Percentiles rank a stretch among this genome's conserved stretches.
These are phyloP conservation scores for Acrocalymma vagum DNA, from an alignment of 2,329 filamentous ascomycete species.

Conservation along the genomic window DNA sequence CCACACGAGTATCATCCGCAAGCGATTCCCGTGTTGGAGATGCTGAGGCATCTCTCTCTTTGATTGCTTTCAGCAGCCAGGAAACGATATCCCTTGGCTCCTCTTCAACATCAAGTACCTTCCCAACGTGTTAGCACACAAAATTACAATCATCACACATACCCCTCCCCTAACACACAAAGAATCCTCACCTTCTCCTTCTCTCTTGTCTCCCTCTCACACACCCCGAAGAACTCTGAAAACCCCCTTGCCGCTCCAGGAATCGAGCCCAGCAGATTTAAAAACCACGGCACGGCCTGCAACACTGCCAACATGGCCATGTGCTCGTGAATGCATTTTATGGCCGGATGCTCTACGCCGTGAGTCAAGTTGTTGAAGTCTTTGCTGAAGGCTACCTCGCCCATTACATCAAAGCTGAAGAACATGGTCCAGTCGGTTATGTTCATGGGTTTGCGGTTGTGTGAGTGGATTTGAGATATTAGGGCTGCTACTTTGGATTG, in stretches of 20 bases:
- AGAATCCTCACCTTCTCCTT: too few relatives aligned
- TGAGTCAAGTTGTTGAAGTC: constrained; percentile 16
- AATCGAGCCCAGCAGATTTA: constrained; percentile 32
- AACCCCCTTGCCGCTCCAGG: constrained; percentile 29
- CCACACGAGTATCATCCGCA: constrained; percentile 33
- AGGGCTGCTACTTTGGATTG: constrained; percentile 17
- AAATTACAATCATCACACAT: too few relatives aligned
- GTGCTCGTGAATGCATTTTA: constrained; percentile 39
- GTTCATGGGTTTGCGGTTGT: constrained; percentile 17
- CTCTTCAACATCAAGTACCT: constrained; percentile 23
- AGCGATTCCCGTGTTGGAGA: constrained; percentile 33
- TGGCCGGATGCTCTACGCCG: constrained; percentile 27
- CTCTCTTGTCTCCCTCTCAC: constrained; percentile 29
- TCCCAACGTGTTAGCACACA: too few relatives aligned
- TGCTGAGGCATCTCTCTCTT: constrained; percentile 41
- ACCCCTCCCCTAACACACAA: too few relatives aligned
- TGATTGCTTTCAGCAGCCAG: constrained; percentile 47
- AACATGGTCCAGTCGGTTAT: constrained; percentile 18
- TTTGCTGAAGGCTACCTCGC: constrained; percentile 19
- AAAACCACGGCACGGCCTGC: constrained; percentile 40
- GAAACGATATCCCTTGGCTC: constrained; percentile 43
- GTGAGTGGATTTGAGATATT: constrained; percentile 6
- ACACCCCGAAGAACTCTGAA: constrained; percentile 32
- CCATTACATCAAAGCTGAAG: constrained; percentile 25
- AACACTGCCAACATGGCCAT: constrained; percentile 39